These are phyloP conservation scores for Paramarasmius palmivorus DNA, from an alignment of 1,284 basidiomycete species.

Conservation along the genomic window DNA sequence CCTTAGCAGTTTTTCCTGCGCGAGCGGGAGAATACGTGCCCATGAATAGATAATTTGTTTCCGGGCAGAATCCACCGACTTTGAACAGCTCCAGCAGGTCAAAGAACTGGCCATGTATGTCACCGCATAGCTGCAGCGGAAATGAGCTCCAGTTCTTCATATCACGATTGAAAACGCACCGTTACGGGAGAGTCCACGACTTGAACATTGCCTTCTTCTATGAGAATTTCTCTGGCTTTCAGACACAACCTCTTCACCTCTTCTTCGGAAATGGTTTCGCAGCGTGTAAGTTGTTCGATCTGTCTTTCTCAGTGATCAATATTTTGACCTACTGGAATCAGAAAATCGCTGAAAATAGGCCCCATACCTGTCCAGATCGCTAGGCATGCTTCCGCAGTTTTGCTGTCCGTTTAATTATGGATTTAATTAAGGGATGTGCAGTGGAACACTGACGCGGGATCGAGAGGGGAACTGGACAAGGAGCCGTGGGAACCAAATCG, in stretches of 20 bases:
- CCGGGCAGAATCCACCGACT: constrained; percentile 92
- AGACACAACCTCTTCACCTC: constrained; percentile 92
- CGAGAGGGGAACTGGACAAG: too few relatives aligned
- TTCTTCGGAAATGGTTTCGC: constrained; percentile 91
- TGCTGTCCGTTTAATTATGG: not conserved
- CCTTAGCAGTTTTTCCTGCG: not conserved
- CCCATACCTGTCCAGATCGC: constrained; percentile 43
- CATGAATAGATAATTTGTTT: constrained; percentile 99
- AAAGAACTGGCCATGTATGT: constrained; percentile 99
- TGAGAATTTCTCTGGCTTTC: constrained; percentile 93
- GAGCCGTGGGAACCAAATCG: too few relatives aligned
- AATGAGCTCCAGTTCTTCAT: constrained; percentile 2
- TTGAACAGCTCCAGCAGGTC: constrained; percentile 97
- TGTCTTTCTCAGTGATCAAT: constrained; percentile 45
- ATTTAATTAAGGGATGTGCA: not conserved
- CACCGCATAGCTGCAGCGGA: constrained; percentile 84
- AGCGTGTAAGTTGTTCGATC: constrained; percentile 87
- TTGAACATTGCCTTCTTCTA: constrained; percentile 98
- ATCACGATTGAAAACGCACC: constrained; percentile 44
- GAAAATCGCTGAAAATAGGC: constrained; percentile 1
- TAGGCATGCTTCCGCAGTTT: constrained; percentile 30
- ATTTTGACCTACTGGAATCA: not conserved
- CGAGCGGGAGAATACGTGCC: constrained; percentile 53
- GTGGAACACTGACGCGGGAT: not conserved
- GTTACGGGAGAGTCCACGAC: constrained; percentile 96